Conservation (phyloP, 345 rosid species). For the Cardamine chenopodiifolia region DNA sequence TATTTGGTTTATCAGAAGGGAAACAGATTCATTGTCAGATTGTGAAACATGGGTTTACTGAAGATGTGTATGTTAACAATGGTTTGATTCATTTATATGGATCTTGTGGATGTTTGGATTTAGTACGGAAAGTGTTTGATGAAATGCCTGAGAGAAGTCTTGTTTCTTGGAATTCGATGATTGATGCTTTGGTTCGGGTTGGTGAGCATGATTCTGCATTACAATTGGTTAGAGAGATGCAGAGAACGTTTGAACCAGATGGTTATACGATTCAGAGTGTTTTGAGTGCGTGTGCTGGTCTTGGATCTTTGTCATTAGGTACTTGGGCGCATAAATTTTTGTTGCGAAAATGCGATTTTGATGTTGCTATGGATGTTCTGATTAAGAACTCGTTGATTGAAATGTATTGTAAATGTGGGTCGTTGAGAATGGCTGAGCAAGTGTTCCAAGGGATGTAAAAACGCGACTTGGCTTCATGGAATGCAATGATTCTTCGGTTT, state of each 20-base stretch:
- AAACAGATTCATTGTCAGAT: slow-evolving; percentile 67
- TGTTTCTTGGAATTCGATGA: slow-evolving; percentile 78
- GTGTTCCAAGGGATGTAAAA: slow-evolving; percentile 64
- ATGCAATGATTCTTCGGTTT: slow-evolving; percentile 70
- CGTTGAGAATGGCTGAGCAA: slow-evolving; percentile 58
- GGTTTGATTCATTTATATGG: slow-evolving; percentile 79
- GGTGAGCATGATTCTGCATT: slow-evolving; percentile 64
- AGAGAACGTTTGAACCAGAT: slow-evolving; percentile 59
- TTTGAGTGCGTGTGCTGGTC: slow-evolving; percentile 67
- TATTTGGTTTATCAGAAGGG: slow-evolving; percentile 66
- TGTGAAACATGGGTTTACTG: slow-evolving; percentile 62
- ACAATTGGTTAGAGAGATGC: slow-evolving; percentile 55
- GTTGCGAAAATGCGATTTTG: slow-evolving; percentile 45
- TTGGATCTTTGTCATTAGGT: slow-evolving; percentile 68
- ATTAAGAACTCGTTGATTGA: slow-evolving; percentile 66
- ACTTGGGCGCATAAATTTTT: slow-evolving; percentile 73
- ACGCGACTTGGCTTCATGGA: slow-evolving; percentile 75
- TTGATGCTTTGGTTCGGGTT: slow-evolving; percentile 65
- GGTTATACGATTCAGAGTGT: slow-evolving; percentile 74
- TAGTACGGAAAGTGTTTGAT: slow-evolving; percentile 61
- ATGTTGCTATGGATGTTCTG: slow-evolving; percentile 52
- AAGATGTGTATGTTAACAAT: slow-evolving; percentile 72
- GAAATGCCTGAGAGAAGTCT: slow-evolving; percentile 65
- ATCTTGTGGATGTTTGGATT: slow-evolving; percentile 62
- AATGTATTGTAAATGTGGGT: slow-evolving; percentile 86